Evolutionary conservation across 2,329 filamentous ascomycete genomes (phyloP), one percentile per base, ranked within the genome.

Genomic region (Colletotrichum echinochloae): DNA sequence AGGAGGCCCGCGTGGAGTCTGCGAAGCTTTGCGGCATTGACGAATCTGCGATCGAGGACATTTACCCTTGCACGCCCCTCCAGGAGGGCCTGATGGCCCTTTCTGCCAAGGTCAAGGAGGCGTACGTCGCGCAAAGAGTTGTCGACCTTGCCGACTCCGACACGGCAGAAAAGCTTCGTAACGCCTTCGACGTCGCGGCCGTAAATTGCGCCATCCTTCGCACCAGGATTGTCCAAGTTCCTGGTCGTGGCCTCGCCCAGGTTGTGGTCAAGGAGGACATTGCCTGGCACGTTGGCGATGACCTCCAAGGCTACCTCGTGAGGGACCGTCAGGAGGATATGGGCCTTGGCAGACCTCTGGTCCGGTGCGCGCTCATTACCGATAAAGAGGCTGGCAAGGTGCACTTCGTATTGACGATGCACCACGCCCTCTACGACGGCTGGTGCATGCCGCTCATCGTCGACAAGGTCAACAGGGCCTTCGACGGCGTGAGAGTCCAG

Each of bases 401-500:
- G 20, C 79, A 82, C 73, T 86, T 88, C 71, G 83, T 88, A n/a
- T 77, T 86, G 71, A 86, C 85, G 1, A 84, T 87, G 78, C 87
- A 89, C 72, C 87, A 89, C 72, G 85, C 83, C 5, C 75, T 89
- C 0, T 89, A 89, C 69, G 87, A 89, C 61, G 87, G 87, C 30
- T 88, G 87, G 86, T 84, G 83, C 0, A 85, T 87, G 83, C 83
- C 83, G 5, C 74, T 87, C 3, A 76, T 87, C 2, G 80, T 87
- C 26, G 83, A 85, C 33, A 81, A 82, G 48, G 81, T 87, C 51
- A 85, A 86, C 74, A 78, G 79, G 41, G 82, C 82, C 1, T 86
- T 83, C 68, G 76, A 81, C 20, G 77, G 79, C 16, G 73, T 80
- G 9, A 67, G 65, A 3, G 77, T 77, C 0, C 71, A 77, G 48